Base-by-base conservation (phyloP, 2,329 filamentous ascomycete genomes). In the Trichoderma sp. region DNA sequence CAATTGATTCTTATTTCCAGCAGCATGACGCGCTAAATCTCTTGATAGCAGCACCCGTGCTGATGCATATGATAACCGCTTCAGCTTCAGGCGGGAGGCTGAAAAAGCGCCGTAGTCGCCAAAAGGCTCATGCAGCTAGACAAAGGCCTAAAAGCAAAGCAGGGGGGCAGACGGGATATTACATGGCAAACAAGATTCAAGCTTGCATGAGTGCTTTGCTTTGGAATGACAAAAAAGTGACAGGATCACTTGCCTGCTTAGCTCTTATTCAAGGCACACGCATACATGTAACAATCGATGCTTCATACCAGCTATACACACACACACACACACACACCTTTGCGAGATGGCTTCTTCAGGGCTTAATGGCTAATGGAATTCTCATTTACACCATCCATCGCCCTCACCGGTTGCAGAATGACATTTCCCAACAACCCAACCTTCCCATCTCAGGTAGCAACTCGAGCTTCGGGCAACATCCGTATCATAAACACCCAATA, bases 81-180 rank as follows among this genome's bases (percentile, higher is more conserved):
- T 39, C 32, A 39, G 32, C 64, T 57, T 57, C 64, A 34, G 32
- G 64, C 53, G 53, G 32, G 64, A 53, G 51, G 43, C 28, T 26
- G 18, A 21, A 57, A 39, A 26, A 57, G 43, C 51, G 64, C 64
- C 51, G 64, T 34, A 57, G 15, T 26, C 39, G 18, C 47, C 64
- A 36, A 34, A 57, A 30, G 51, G 43, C 28, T 67, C 51, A 67
- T 39, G 64, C 64, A 57, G 51, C 64, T 67, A 67, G 51, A 24
- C 51, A 3, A 11, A 57, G 15, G 47, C 47, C 12, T 51, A 36
- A 39, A 36, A 26, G 32, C 21, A 39, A 30, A 24, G 24, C 51
- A 53, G 36, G 26, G 63, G 26, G 32, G 30, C 6, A 26, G 14
- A 21, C 43, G 43, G 21, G 21, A 53, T n/a, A 21, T 26, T 34